Evolutionary conservation across 2,329 filamentous ascomycete species (phyloP), one percentile per base, ranked within the genome.

Genomic region (Botrytis sinoallii): DNA sequence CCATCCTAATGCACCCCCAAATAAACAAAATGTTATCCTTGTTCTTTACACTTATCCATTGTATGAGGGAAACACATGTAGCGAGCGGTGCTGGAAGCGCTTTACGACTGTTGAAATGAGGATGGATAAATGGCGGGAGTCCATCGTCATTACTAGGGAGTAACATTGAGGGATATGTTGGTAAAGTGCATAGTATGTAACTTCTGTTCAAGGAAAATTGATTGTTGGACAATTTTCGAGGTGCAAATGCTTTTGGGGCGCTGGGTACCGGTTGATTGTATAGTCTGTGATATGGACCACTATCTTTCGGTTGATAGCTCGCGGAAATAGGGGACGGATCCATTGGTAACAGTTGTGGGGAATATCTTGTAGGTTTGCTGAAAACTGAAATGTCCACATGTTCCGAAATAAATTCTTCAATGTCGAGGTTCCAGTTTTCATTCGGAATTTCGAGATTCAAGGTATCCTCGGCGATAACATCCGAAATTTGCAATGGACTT

Each of bases 161-260:
- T n/a, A 78, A 66, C 77, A 78, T 77, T 16, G 29, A 38, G 35
- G 76, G 76, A 65, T 77, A 78, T 42, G 75, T 74, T 12, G 73
- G 64, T 0, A 78, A 57, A 4, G 72, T 70, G 18, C 74, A 77
- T 38, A 77, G 5, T 4, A 78, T 46, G 55, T 70, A 77, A 7
- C 55, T 75, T 55, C 68, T 75, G 61, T 74, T 77, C 3, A 78
- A 67, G 8, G 73, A 75, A 8, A 70, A 35, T 52, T 71, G 73
- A 3, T 52, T 59, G 14, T 70, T 66, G 10, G 44, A 20, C 22
- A 64, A 25, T 32, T 35, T 72, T 40, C 74, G 71, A 9, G 71
- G 68, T 8, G 2, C 8, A 40, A 78, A 78, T 12, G 73, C 67
- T 71, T n/a, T 76, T 14, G 72, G 59, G 10, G 69, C 18, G 16